Percentiles rank a stretch among this genome's conserved stretches.
These are phyloP conservation scores for Fragaria nilgerrensis DNA, from an alignment of 306 rosid species.

Conservation along the genomic window DNA sequence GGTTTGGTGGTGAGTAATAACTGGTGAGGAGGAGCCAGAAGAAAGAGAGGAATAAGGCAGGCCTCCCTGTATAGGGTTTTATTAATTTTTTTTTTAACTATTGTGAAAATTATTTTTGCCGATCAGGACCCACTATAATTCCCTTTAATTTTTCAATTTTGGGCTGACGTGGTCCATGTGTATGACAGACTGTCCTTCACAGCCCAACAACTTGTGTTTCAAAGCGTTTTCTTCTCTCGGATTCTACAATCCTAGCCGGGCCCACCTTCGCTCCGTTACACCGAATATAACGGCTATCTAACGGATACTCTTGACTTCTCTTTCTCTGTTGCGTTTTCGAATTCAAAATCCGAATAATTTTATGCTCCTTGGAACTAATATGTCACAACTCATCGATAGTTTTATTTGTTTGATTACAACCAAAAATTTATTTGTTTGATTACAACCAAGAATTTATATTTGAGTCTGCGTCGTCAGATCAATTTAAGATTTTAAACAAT, in stretches of 20 bases:
- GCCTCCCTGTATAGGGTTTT: constrained; percentile 3
- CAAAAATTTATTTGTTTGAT: neutral
- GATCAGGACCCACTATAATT: neutral
- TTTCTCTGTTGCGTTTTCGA: neutral
- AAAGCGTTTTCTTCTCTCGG: neutral
- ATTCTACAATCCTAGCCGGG: constrained; percentile 4
- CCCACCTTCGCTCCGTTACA: constrained; percentile 10
- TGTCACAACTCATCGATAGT: rapidly evolving
- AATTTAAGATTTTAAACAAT: neutral
- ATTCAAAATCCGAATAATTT: neutral
- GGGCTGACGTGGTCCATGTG: constrained; percentile 19
- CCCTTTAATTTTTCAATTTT: neutral
- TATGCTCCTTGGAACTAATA: no score
- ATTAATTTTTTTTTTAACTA: no score
- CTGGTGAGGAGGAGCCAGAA: constrained; percentile 9
- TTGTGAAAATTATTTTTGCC: neutral
- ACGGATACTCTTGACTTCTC: neutral
- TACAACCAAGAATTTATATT: neutral
- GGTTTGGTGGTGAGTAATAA: constrained; percentile 3
- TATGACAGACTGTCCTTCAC: constrained; percentile 5
- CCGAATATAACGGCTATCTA: constrained; percentile 13
- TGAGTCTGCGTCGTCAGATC: neutral
- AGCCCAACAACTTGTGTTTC: neutral
- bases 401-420: neutral
- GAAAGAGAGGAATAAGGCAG: constrained; percentile 22